These are phyloP conservation scores for Cytospora mali DNA, from an alignment of 2,329 filamentous ascomycete species.

Conservation along the genomic window DNA sequence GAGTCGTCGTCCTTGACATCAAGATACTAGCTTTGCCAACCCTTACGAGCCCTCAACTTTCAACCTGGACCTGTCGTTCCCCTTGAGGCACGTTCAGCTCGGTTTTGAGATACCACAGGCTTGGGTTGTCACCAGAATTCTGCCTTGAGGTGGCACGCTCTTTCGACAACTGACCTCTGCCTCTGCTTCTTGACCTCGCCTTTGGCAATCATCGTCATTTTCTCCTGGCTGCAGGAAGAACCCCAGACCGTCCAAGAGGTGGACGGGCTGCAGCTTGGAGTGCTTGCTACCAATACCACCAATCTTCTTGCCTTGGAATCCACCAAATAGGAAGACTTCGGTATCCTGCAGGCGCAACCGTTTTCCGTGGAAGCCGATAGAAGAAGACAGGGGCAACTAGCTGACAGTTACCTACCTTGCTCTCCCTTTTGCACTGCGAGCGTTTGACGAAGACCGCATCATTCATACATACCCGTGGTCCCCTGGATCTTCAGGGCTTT, in stretches of 20 bases:
- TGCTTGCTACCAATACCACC: conserved; percentile 11
- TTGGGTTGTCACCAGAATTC: background rate
- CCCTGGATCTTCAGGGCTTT: conserved; percentile 5
- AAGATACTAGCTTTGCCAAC: background rate
- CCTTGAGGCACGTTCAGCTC: background rate
- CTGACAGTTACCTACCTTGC: conserved; percentile 17
- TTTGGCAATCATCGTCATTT: background rate
- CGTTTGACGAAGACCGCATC: background rate
- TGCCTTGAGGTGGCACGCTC: background rate
- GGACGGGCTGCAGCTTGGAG: conserved; percentile 13
- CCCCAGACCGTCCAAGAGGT: conserved; percentile 8
- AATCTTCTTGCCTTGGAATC: background rate
- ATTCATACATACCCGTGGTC: conserved; percentile 1
- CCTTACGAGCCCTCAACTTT: conserved; percentile 6
- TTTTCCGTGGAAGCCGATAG: conserved; percentile 22
- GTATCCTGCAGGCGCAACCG: conserved; percentile 10
- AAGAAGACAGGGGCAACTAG: conserved; percentile 20
- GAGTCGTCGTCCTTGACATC: conserved; percentile 7
- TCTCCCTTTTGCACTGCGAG: background rate
- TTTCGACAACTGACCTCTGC: background rate
- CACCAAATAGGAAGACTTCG: background rate
- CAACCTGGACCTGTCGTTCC: conserved; percentile 7
- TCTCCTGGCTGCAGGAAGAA: background rate
- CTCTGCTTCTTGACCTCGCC: conserved; percentile 4
- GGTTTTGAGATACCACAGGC: conserved; percentile 11